Evolutionary conservation across 345 rosid genomes (phyloP), one percentile per base, ranked within the genome.

Genomic region (Gossypium sturtianum): DNA sequence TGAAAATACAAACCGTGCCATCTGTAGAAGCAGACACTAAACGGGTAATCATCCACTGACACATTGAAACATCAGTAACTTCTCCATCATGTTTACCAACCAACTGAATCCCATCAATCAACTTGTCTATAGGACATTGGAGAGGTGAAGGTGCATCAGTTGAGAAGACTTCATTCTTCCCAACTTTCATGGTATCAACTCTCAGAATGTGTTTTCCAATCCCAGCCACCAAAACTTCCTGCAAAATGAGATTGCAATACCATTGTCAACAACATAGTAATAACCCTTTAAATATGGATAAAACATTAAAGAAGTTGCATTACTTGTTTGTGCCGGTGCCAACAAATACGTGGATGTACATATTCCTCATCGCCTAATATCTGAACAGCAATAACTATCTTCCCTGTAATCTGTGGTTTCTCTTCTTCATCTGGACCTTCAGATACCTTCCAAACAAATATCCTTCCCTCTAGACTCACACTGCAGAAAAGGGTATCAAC

Each of bases 271-370:
- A 52, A 57, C 70, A 44, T 58, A 27, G 27, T 58, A 27, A 69
- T 69, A 51, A 51, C 22, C 72, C 47, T 27, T 23, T 69, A 3
- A 29, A 9, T 4, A 51, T 27, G 44, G 15, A 74, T 12, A 45
- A 64, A 34, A 49, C 23, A 75, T 7, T 22, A 19, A 53, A 66
- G 62, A 71, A n/a, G 34, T 58, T 43, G n/a, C 29, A 67, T 70
- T 88, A 93, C 99, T 82, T 91, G 97, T 77, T 89, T 95, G 88
- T 91, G 90, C 76, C 87, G 86, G 77, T 95, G 98, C 99, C 99
- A 95, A 81, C 97, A 95, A 62, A 93, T 86, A 60, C 89, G 89
- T 20, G 99, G 98, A 78, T 90, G 92, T 62, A 77, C 80, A 48
- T 81, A 68, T 59, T 90, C 89, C 56, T 71, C 88, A 70, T 87